Base-by-base conservation (phyloP, 2,329 filamentous ascomycete species). In the Cladophialophora yegresii region DNA sequence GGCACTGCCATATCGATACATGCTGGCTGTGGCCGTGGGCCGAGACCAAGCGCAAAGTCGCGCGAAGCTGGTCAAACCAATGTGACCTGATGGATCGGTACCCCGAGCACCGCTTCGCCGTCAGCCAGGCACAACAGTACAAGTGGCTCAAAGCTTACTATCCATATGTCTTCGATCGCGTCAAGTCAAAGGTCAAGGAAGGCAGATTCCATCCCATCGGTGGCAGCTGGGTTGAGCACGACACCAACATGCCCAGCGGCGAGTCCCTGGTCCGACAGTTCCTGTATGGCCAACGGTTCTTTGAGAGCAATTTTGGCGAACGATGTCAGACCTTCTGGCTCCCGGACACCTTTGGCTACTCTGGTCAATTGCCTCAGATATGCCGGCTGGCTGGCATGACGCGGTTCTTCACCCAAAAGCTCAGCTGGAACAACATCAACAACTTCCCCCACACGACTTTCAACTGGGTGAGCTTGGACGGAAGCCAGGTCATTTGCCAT, bases 381-480 rank as follows among this genome's bases (percentile, higher is more conserved):
- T 98, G 92, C 75, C 89, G 93, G 3, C 81, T 97, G 30, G 90
- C 95, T n/a, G 93, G 92, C 22, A 98, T 99, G 95, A 90, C 86
- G 63, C 87, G 93, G 36, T 99, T 99, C 82, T 89, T 99, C 73
- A 99, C 95, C 0, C 95, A 99, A 77, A 99, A 99, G 80, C 83
- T 99, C 65, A 98, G 93, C 81, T 99, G 95, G 95, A 98, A 98
- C 81, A 98, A 98, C 76, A 98, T 98, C 84, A 98, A 98, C 80
- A 96, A 90, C 74, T 99, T 98, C 79, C 95, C 95, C 0, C 95
- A 98, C 75, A 98, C 95, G 5, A 98, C 95, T 0, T 99, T 99
- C 83, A 96, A 96, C 77, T 99, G 95, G 95, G 93, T 99, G 33
- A 87, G 92, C 12, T 85, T 97, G 13, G 95, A 99, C 76, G 93